Base-by-base conservation (phyloP, 805 yeast species). In the Scheffersomyces spartinae region DNA sequence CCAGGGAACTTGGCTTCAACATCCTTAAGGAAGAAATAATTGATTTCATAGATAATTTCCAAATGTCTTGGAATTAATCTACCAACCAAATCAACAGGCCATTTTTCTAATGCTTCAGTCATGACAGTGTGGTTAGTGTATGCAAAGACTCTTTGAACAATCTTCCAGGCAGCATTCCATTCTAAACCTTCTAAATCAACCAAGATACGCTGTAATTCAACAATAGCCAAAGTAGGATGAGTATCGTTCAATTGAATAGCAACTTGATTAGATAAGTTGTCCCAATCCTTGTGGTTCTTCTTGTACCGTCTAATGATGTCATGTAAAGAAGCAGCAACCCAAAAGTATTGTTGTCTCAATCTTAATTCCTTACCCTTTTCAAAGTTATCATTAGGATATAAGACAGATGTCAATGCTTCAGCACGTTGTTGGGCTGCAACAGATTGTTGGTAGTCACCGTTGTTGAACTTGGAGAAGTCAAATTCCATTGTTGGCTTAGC, bases 241-340 rank as follows among this genome's bases (percentile, higher is more conserved):
- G 96, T 85, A 49, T 85, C 96, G 49, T 85, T 85, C 50, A 86
- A 69, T 59, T 86, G 96, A 48, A 85, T 85, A 17, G 95, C 95
- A 34, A 83, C 71, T 45, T 76, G 75, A 33, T 81, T 88, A 11
- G 94, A 72, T 49, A 85, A 80, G 47, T 79, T 84, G 18, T 64
- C 44, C 94, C 95, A 85, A 24, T 84, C 69, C 41, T 72, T 65
- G 40, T 68, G 68, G 28, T 74, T 52, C 58, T 86, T 86, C 53
- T 84, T 77, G 59, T 80, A 85, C 45, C 96, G 71, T 48, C 96
- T 76, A 21, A 85, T 72, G 39, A 85, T 85, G 51, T 85, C 96
- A 43, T 80, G 84, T 39, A 86, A 66, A 9, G 95, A 82, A 17
- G 96, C 95, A 26, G 94, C 76, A 27, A 86, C 95, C 96, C 96